These are phyloP conservation scores for Alternaria sp. DNA, from an alignment of 2,329 filamentous ascomycete species.

Conservation along the genomic window DNA sequence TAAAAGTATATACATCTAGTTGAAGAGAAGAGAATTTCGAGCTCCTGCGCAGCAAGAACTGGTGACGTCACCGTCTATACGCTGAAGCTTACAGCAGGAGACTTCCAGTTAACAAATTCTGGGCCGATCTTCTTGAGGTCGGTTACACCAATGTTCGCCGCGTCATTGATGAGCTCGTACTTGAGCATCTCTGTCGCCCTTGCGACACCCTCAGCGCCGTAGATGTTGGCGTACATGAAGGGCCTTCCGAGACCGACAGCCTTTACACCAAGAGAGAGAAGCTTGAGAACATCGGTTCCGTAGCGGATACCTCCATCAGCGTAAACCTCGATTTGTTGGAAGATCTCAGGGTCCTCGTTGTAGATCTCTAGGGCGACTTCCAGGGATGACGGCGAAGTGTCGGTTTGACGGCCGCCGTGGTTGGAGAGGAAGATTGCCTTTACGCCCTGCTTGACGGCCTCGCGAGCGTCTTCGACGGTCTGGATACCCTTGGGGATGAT, in stretches of 20 bases:
- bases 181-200: slow-evolving; percentile 60
- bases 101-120: slow-evolving; percentile 31
- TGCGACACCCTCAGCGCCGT: slow-evolving; percentile 68
- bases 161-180: slow-evolving; percentile 54
- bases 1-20: not conserved
- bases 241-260: slow-evolving; percentile 57
- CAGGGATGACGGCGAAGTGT: slow-evolving; percentile 67
- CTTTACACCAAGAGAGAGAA: slow-evolving; percentile 47
- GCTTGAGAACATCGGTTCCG: slow-evolving; percentile 47
- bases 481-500: slow-evolving; percentile 51
- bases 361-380: slow-evolving; percentile 81
- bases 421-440: slow-evolving; percentile 52
- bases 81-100: slow-evolving; percentile 1
- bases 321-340: slow-evolving; percentile 49
- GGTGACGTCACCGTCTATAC: not conserved
- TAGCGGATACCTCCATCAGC: slow-evolving; percentile 51
- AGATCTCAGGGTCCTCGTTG: slow-evolving; percentile 54
- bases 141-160: slow-evolving; percentile 40
- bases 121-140: slow-evolving; percentile 39
- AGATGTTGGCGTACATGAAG: slow-evolving; percentile 60
- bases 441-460: slow-evolving; percentile 45
- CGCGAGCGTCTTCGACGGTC: slow-evolving; percentile 48
- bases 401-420: slow-evolving; percentile 51
- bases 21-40: not conserved
- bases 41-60: not conserved